Conservation (phyloP, 1,139 yeast species). For the Hemisphaericaspora xylofermentans region DNA sequence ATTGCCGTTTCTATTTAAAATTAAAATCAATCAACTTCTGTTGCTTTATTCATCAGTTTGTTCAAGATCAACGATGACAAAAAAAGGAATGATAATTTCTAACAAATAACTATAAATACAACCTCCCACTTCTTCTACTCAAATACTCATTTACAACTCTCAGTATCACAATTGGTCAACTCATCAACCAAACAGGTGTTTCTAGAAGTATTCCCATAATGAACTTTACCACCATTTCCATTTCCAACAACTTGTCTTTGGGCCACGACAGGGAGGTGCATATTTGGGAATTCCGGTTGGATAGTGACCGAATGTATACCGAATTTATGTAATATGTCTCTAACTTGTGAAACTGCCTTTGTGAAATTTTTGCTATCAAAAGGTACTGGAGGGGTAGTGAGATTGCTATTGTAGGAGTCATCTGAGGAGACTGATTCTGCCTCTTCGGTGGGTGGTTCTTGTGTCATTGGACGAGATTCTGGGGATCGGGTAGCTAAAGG, state of each 20-base stretch:
- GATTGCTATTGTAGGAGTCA: slow-evolving; percentile 19
- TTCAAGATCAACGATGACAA: too few relatives aligned
- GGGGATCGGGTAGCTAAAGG: not conserved
- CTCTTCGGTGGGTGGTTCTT: not conserved
- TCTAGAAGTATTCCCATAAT: slow-evolving; percentile 34
- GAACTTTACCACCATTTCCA: slow-evolving; percentile 11
- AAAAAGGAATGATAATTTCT: too few relatives aligned
- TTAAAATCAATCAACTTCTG: too few relatives aligned
- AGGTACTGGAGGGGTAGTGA: slow-evolving; percentile 9
- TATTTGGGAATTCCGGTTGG: slow-evolving; percentile 71
- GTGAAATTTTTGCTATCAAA: slow-evolving; percentile 52
- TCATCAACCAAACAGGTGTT: slow-evolving; percentile 35
- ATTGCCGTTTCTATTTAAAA: too few relatives aligned
- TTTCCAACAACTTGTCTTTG: slow-evolving; percentile 5
- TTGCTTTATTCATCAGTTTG: too few relatives aligned
- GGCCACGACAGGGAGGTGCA: slow-evolving; percentile 8
- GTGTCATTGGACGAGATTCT: not conserved
- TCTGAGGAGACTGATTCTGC: slow-evolving; percentile 1
- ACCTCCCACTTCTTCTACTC: not conserved
- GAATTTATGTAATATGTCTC: slow-evolving; percentile 74
- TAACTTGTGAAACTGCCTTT: slow-evolving; percentile 70
- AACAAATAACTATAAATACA: too few relatives aligned
- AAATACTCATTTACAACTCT: slow-evolving; percentile 25
- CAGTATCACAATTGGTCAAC: slow-evolving; percentile 36
- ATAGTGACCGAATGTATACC: slow-evolving; percentile 94